Percentiles rank a stretch among this genome's conserved stretches.
These are phyloP conservation scores for Paramyrothecium roridum DNA, from an alignment of 2,329 filamentous ascomycete species.

Conservation along the genomic window DNA sequence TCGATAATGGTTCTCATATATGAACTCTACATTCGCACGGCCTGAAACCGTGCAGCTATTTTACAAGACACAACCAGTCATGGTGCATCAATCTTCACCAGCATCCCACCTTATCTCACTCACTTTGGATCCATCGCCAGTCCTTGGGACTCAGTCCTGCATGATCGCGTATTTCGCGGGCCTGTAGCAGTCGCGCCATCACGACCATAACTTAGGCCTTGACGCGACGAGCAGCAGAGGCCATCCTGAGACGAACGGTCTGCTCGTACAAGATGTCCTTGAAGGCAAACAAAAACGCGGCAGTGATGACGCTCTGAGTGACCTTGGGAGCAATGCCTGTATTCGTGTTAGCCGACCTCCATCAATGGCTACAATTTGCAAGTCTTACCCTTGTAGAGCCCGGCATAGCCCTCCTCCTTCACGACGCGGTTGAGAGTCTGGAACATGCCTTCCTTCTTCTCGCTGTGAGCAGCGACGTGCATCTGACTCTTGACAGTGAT, in stretches of 20 bases:
- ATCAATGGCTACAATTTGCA: background rate
- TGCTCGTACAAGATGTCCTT: constrained; percentile 94
- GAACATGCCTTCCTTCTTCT: constrained; percentile 77
- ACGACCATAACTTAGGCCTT: constrained; percentile 19
- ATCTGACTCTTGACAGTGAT: constrained; percentile 98
- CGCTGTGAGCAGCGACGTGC: constrained; percentile 79
- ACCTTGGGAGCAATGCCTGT: constrained; percentile 93
- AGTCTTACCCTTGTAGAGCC: constrained; percentile 82
- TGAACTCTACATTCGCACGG: too few relatives aligned
- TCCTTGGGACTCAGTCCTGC: too few relatives aligned
- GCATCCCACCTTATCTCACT: too few relatives aligned
- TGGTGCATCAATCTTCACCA: too few relatives aligned
- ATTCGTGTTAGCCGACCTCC: constrained; percentile 7
- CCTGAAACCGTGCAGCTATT: too few relatives aligned
- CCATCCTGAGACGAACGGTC: constrained; percentile 63
- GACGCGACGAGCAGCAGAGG: constrained; percentile 32
- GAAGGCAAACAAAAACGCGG: constrained; percentile 94
- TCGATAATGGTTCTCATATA: too few relatives aligned
- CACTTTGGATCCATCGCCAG: too few relatives aligned
- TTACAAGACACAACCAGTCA: too few relatives aligned
- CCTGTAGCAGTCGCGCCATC: background rate
- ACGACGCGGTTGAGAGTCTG: constrained; percentile 77
- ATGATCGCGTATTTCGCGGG: background rate
- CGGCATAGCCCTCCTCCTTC: constrained; percentile 83
- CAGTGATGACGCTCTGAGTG: constrained; percentile 93